phyloP scores from a whole-genome alignment of 208 protist genomes.

The Leishmania braziliensis region DNA sequence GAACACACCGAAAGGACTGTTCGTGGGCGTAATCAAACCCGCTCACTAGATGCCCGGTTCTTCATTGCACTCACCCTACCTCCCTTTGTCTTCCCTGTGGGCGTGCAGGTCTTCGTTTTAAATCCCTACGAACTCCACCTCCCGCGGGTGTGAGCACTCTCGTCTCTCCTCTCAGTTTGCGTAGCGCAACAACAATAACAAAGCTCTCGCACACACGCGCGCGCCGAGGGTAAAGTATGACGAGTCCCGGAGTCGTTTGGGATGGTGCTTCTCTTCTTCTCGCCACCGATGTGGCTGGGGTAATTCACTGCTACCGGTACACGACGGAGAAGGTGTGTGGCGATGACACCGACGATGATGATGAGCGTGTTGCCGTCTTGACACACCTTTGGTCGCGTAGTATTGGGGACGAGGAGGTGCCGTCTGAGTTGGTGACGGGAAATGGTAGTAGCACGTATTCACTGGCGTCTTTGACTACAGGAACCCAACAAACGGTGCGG shows the following conservation, averaged over 20 bases:
- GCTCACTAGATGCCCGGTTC: background rate
- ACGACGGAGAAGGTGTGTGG: background rate
- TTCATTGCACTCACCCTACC: background rate
- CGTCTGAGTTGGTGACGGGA: background rate
- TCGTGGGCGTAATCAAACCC: background rate
- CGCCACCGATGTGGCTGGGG: constrained; percentile 18
- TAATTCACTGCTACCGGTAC: constrained; percentile 28
- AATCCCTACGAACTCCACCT: background rate
- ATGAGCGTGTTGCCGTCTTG: background rate
- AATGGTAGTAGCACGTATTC: background rate
- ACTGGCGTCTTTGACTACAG: background rate
- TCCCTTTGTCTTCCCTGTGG: background rate
- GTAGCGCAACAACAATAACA: background rate
- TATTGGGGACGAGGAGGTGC: background rate
- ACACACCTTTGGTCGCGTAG: constrained; percentile 16
- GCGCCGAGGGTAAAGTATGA: background rate
- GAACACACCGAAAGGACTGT: background rate
- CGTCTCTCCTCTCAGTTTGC: background rate
- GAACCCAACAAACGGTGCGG: background rate
- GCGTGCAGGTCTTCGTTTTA: background rate
- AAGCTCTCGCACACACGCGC: background rate
- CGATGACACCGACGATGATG: background rate
- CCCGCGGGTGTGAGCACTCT: background rate
- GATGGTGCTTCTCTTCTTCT: constrained; percentile 10
- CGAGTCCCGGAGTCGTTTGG: background rate